A percentile compares a stretch with the other conserved stretches of the same genome.
Conservation (phyloP, 768 basidiomycete species). For the Myochromella boudieri region DNA sequence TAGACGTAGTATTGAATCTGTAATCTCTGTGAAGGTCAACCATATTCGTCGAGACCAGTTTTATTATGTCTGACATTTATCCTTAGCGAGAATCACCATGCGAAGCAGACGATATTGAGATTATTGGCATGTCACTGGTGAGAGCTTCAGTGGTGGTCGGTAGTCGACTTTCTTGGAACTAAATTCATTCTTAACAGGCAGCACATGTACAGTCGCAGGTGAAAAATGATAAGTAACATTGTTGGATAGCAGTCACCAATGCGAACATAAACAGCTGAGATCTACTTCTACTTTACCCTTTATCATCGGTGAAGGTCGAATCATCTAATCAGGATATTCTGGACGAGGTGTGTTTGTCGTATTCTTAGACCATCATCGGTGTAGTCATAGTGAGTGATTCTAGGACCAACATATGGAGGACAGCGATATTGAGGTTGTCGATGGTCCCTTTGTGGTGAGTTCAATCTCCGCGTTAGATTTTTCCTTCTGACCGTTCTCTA, state of each 20-base stretch:
- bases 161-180: not conserved
- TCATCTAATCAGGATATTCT: not conserved
- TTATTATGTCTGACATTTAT: not conserved
- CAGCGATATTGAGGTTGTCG: constrained; percentile 1
- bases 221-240: not conserved
- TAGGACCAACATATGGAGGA: not conserved
- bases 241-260: not conserved
- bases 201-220: not conserved
- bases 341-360: too few species aligned
- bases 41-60: not conserved
- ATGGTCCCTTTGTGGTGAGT: not conserved
- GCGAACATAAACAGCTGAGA: not conserved
- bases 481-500: not conserved
- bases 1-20: too few species aligned
- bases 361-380: too few species aligned
- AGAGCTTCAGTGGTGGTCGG: not conserved
- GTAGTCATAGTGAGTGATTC: not conserved
- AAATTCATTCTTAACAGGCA: too few species aligned
- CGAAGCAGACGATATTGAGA: not conserved
- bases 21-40: not conserved
- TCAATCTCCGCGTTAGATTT: not conserved
- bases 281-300: too few species aligned
- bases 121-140: not conserved
- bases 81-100: not conserved
- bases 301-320: not conserved